Evolutionary conservation across 768 basidiomycete species (phyloP), one percentile per base, ranked within the genome.

Genomic region (Xerocomellus amylosporus): DNA sequence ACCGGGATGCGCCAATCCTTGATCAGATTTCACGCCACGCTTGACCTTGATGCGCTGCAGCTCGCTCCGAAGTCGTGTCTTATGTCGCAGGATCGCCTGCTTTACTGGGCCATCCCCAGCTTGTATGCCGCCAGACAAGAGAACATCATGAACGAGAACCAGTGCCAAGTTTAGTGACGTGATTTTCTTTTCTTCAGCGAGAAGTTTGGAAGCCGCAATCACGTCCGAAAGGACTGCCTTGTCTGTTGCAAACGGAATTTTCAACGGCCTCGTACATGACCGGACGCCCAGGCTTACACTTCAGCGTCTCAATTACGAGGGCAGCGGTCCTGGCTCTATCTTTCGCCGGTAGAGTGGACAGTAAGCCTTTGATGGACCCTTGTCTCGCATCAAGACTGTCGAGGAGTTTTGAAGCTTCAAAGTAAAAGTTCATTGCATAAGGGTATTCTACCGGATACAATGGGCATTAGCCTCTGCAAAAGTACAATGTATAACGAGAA

Each of bases 261-360:
- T 63, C 45, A 70, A 47, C 26, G 39, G 36, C 58, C 46, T 7
- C 7, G 41, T 13, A 15, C 12, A 40, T 20, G 33, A 22, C 44
- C 24, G 26, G 28, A n/a, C 28, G 37, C 28, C 42, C 8, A 28
- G 41, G 57, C 85, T 77, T 73, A 96, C 95, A 98, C 81, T 97
- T 98, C 44, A 98, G 75, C 0, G 93, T 96, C 74, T 97, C 92
- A 50, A 98, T 94, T 31, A 98, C 86, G 36, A 97, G 83, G 9
- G 91, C 91, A 33, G 90, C 81, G 6, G 86, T 87, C 49, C 92
- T 79, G 65, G 89, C 90, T 64, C 87, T 80, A 60, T 81, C 79
- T 71, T 86, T 86, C 67, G 86, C 83, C 26, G 88, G 83, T 28
- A 93, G 75, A 51, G 83, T 81, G 19, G 83, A 83, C 39, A 96